Base-by-base conservation (phyloP, 352 stramenopile genomes). In the Aphanomyces astaci region DNA sequence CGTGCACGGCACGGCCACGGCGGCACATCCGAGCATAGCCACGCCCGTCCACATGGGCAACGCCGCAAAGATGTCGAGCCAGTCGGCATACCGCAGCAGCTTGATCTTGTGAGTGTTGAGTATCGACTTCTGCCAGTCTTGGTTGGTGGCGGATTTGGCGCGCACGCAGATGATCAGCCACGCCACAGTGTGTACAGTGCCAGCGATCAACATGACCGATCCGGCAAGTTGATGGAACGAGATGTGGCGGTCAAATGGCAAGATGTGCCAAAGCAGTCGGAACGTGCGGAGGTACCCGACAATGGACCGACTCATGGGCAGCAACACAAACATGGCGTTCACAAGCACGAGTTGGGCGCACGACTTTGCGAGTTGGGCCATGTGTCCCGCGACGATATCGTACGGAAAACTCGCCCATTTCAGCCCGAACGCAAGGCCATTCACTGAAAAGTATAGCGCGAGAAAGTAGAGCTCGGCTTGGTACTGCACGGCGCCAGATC, bases 41-140 rank as follows among this genome's bases (percentile, higher is more conserved):
- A 80, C 17, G 1, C 78, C 78, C 15, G 78, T 83, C 75, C 75
- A 81, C 28, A 86, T 77, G 0, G 78, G 78, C 0, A 80, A 56
- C 33, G 49, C 9, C 0, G 32, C 11, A 2, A 75, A 15, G 24
- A 79, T 28, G 4, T 64, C 55, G 3, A n/a, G 3, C 11, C 74
- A 5, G 1, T 53, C 27, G 3, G 36, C 40, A 0, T 77, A 64
- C 0, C 75, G 76, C 13, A 82, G 7, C 4, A 70, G 25, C 24
- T 52, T 11, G 25, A 39, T 55, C 43, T 71, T 71, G 51, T 64
- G 2, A 9, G 25, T 65, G 11, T 70, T 22, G 19, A 79, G 72
- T 11, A n/a, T 13, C 5, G 76, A 84, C 0, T 5, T 10, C 0
- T 46, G 11, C 77, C 77, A 84, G 25, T 75, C 63, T 0, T 10